Evolutionary conservation across 1,139 yeast species (phyloP), one percentile per base, ranked within the genome.

Genomic region (Candida gigantensis): DNA sequence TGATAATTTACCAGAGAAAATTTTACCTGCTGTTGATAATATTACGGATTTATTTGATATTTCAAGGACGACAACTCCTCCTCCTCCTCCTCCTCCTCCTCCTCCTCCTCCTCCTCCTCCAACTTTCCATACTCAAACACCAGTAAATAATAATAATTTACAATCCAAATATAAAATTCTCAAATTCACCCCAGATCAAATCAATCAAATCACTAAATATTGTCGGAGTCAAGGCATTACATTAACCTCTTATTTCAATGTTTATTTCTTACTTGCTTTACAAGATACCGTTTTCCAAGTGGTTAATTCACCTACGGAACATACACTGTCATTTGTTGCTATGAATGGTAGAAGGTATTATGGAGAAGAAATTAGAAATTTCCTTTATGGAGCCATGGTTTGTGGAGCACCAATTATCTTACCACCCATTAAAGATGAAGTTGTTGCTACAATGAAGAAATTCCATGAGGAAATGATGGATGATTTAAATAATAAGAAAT

Each of bases 341-440:
- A 37, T 62, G 12, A 50, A 57, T 15, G 68, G 67, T 8, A 51
- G 70, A 32, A 43, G 66, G 21, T 63, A 51, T 32, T 47, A 43
- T 24, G 55, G 60, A 3, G 42, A 41, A 1, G 48, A 45, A 9
- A 28, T 44, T 4, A 37, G 31, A 25, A 40, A 45, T 9, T 55
- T 50, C 32, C 44, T 30, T 16, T 54, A 52, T 30, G 60, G 60
- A 3, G 40, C 52, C 3, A 39, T 51, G 42, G 57, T 56, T 9
- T 50, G 57, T 12, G 57, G 55, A 1, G 45, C 45, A 17, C 40
- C 42, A 6, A 32, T 51, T 8, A 24, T 32, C 8, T 37, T 47
- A 9, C 47, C 49, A 6, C 53, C 50, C 4, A 35, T 41, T 10
- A 17, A 29, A 6, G 33, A 40, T n/a, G n/a, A n/a, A n/a, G n/a